Evolutionary conservation across 192 early-diverging fungal genomes (phyloP), one percentile per base, ranked within the genome.

Genomic region (Podochytrium sp.): DNA sequence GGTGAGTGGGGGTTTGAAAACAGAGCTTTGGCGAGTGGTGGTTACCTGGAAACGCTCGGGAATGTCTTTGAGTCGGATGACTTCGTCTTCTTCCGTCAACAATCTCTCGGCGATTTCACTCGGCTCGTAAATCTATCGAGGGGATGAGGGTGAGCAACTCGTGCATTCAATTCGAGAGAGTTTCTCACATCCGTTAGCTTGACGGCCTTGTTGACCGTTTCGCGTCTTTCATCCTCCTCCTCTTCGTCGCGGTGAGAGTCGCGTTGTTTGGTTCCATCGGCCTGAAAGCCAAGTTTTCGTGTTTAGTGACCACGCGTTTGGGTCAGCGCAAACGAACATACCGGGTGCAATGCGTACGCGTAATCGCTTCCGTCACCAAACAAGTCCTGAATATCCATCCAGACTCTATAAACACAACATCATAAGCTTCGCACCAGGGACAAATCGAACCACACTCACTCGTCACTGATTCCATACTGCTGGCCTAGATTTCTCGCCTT

Each of bases 281-380:
- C 14, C 30, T 65, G 16, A 25, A 6, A 65, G 3, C 3, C 53
- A 7, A 65, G 30, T 65, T 38, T 81, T 76, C 25, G 55, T 62
- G 30, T 80, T 27, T 39, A 77, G 27, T 58, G 34, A 38, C 6
- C 12, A 74, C 14, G 16, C 20, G 35, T 64, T 77, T 71, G 68
- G 49, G 33, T 59, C 1, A 0, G 32, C 51, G 37, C 40, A 16
- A 35, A 30, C 59, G 20, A 35, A 27, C 47, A 29, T 42, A 80
- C 73, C 14, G 56, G 70, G 80, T 71, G 78, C 81, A 86, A 80
- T 76, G 92, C 92, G 69, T 86, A 92, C 18, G 84, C 90, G 71
- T 98, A 98, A 41, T 98, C 95, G n/a, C 81, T 87, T 73, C 94
- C 95, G 65, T 91, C 92, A 33, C 95, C 96, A 83, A 98, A 97